These are phyloP conservation scores for Miscanthus sacchariflorus DNA, from an alignment of 202 grass and related monocot genomes.

Conservation along the genomic window DNA sequence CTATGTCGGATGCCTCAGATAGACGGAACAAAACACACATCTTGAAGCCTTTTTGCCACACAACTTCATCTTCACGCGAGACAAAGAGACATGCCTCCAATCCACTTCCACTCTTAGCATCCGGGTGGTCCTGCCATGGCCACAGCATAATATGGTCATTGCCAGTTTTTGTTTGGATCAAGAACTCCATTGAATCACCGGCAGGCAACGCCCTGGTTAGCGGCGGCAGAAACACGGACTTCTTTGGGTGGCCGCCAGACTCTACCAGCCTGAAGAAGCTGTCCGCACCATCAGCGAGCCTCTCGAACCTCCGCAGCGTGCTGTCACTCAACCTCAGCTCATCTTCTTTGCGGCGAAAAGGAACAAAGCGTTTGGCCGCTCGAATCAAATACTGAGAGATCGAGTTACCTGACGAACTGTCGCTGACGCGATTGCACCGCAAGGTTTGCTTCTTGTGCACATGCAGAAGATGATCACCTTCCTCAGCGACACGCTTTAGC, in stretches of 20 bases:
- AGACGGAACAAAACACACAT: background rate
- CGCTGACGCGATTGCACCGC: background rate
- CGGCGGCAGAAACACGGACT: background rate
- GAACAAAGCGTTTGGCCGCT: constrained; percentile 18
- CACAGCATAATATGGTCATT: background rate
- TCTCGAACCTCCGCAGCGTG: constrained; percentile 27
- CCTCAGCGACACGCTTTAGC: background rate
- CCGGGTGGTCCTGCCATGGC: background rate
- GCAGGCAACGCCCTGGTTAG: background rate
- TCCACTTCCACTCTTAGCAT: background rate
- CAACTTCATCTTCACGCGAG: background rate
- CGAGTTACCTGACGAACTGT: background rate
- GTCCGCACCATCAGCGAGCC: background rate
- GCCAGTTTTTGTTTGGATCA: background rate
- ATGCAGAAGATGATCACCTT: background rate
- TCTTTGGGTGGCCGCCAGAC: background rate
- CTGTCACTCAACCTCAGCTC: background rate
- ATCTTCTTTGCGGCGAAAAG: background rate
- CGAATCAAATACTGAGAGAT: constrained; percentile 1
- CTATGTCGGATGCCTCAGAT: background rate
- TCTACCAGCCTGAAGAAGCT: constrained; percentile 25
- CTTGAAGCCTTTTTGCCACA: constrained; percentile 2
- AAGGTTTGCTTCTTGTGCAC: background rate
- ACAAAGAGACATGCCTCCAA: background rate
- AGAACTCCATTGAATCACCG: constrained; percentile 15